Evolutionary conservation across 176 grass and related monocot genomes (phyloP).

Genomic region (Tillandsia leiboldiana): DNA sequence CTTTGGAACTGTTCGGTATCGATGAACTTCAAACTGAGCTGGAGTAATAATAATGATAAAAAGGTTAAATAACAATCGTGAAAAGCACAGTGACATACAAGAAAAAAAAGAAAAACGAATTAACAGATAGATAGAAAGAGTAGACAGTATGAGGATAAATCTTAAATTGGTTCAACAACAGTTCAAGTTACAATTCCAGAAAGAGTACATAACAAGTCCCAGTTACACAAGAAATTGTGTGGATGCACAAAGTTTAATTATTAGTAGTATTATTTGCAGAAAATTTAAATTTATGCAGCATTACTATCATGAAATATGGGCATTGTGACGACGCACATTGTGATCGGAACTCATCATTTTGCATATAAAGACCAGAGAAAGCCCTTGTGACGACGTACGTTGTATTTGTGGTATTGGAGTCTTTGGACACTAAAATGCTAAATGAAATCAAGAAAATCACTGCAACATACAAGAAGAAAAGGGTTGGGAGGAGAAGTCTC

Average conservation of each 20-base stretch:
- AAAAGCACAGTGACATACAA: background rate
- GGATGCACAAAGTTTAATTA: too few species aligned
- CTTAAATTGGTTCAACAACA: background rate
- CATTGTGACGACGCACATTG: too few species aligned
- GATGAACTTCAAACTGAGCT: slow-evolving; percentile 81
- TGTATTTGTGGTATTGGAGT: too few species aligned
- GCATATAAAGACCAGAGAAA: too few species aligned
- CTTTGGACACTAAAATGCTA: too few species aligned
- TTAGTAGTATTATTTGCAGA: too few species aligned
- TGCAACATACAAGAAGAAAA: background rate
- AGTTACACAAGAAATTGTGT: too few species aligned
- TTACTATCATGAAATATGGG: too few species aligned
- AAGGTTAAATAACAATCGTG: slow-evolving; percentile 6
- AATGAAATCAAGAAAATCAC: too few species aligned
- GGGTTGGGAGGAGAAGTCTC: background rate
- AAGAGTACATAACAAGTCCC: background rate
- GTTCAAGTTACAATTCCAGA: background rate
- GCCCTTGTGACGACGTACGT: too few species aligned
- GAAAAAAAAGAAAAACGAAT: background rate
- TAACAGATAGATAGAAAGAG: background rate
- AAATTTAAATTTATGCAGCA: too few species aligned
- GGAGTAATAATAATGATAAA: slow-evolving; percentile 5
- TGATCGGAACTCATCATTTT: too few species aligned
- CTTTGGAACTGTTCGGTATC: slow-evolving; percentile 95
- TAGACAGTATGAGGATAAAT: background rate